Conservation (phyloP, 2,329 filamentous ascomycete species). For the Didymella pinodella region DNA sequence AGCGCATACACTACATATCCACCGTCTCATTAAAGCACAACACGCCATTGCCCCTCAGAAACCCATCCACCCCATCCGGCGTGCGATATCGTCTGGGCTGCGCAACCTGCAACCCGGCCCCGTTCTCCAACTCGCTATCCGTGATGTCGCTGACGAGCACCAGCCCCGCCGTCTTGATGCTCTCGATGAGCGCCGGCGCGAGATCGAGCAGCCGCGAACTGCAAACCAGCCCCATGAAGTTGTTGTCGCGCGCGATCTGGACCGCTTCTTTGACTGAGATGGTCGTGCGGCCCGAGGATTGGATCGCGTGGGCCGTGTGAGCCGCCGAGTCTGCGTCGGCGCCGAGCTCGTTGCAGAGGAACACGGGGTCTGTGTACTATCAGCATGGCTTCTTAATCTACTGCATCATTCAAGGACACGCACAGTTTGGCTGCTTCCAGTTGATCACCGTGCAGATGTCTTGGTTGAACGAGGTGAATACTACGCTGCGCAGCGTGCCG, state of each 20-base stretch:
- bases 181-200: conserved; percentile 88
- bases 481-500: conserved; percentile 81
- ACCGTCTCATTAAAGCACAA: conserved; percentile 93
- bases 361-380: conserved; percentile 73
- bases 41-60: conserved; percentile 85
- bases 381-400: conserved; percentile 13
- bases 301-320: conserved; percentile 51
- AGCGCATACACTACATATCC: conserved; percentile 48
- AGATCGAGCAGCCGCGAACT: conserved; percentile 81
- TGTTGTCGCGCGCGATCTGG: conserved; percentile 90
- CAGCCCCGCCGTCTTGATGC: conserved; percentile 92
- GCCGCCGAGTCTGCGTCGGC: conserved; percentile 62
- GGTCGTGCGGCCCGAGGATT: conserved; percentile 73
- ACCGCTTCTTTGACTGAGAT: conserved; percentile 95
- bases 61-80: conserved; percentile 85
- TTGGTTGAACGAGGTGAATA: conserved; percentile 93
- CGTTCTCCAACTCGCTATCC: conserved; percentile 55
- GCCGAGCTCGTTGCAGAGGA: conserved; percentile 92
- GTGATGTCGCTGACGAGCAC: conserved; percentile 91
- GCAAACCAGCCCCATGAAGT: conserved; percentile 97
- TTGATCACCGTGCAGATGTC: conserved; percentile 92
- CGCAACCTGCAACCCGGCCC: conserved; percentile 52
- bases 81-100: conserved; percentile 55
- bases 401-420: background rate
- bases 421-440: conserved; percentile 98